Base-by-base conservation (phyloP, 495 filamentous ascomycete species). In the Apiosordaria backusii region DNA sequence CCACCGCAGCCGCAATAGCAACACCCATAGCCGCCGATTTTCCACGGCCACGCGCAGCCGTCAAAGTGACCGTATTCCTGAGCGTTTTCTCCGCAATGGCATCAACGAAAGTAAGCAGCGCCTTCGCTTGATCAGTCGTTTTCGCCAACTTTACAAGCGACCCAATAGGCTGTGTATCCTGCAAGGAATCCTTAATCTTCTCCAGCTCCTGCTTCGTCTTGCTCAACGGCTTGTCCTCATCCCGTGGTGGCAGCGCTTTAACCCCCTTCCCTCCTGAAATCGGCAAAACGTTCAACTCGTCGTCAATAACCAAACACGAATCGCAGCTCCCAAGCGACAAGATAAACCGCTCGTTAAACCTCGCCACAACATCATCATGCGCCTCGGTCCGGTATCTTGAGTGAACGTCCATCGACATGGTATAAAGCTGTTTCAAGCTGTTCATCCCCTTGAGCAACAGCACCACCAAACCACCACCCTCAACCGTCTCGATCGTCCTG, bases 291-390 rank as follows among this genome's bases (percentile, higher is more conserved):
- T 99, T 99, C 66, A 99, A 78, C 77, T 99, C 95, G 72, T 99
- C 96, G 71, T 99, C 96, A 26, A 99, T 90, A 13, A 99, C 94
- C 65, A 99, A 82, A 76, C 96, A 99, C 3, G 89, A 90, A 52
- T 96, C 89, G 80, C 96, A 99, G 77, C 92, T 91, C 26, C 93
- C 95, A 4, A 99, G 84, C 1, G 95, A 98, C 60, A 99, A 82
- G 54, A 99, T 92, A 72, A 99, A 99, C 6, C 96, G 88, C 79
- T 98, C 96, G 78, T 98, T 99, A 84, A 99, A 99, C 61, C 96
- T 86, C 50, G 95, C 95, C 55, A 91, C 87, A 60, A 99, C 95
- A 78, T 99, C 96, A 63, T 90, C 90, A 75, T 98, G 92, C 5
- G 96, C 96, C 75, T 99, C 96, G 50, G 96, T 99, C 64, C 96